phyloP scores from a whole-genome alignment of 2,329 filamentous ascomycete species.

The Gnomoniopsis sp. region DNA sequence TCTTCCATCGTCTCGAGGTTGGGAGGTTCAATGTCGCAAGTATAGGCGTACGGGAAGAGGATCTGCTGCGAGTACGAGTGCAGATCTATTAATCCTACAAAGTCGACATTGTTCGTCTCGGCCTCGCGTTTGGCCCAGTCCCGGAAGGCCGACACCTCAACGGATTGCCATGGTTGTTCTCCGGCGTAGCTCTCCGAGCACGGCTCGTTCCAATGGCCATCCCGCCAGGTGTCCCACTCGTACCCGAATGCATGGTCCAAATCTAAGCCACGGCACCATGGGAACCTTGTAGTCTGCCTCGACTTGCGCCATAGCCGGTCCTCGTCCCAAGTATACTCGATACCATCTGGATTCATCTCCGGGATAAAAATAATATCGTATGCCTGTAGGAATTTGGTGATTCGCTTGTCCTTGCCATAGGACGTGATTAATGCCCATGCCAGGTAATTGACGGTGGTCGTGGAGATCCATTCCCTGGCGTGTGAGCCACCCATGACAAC shows the following conservation, averaged over 20 bases:
- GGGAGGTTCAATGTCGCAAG: conserved; percentile 73
- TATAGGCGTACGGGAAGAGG: conserved; percentile 86
- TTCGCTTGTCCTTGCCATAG: conserved; percentile 68
- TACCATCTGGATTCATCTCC: conserved; percentile 88
- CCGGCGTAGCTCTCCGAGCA: conserved; percentile 92
- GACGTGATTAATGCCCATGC: conserved; percentile 84
- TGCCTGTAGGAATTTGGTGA: conserved; percentile 74
- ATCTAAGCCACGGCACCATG: conserved; percentile 84
- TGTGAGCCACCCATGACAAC: conserved; percentile 84
- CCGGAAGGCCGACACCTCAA: conserved; percentile 72
- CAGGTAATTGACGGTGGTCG: conserved; percentile 84
- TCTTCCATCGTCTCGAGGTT: conserved; percentile 91
- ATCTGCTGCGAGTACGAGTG: conserved; percentile 96
- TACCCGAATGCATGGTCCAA: conserved; percentile 84
- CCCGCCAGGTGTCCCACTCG: conserved; percentile 69
- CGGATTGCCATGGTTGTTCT: conserved; percentile 74
- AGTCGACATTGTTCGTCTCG: conserved; percentile 63
- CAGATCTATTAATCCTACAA: conserved; percentile 84
- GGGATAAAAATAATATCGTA: conserved; percentile 90
- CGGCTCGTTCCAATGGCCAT: conserved; percentile 62
- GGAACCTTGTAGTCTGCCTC: conserved; percentile 74
- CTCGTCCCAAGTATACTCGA: conserved; percentile 87
- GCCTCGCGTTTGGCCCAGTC: conserved; percentile 83
- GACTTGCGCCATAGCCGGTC: conserved; percentile 97
- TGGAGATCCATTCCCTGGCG: conserved; percentile 94